Conservation (phyloP, 2,329 filamentous ascomycete genomes). For the Monosporascus sp. region DNA sequence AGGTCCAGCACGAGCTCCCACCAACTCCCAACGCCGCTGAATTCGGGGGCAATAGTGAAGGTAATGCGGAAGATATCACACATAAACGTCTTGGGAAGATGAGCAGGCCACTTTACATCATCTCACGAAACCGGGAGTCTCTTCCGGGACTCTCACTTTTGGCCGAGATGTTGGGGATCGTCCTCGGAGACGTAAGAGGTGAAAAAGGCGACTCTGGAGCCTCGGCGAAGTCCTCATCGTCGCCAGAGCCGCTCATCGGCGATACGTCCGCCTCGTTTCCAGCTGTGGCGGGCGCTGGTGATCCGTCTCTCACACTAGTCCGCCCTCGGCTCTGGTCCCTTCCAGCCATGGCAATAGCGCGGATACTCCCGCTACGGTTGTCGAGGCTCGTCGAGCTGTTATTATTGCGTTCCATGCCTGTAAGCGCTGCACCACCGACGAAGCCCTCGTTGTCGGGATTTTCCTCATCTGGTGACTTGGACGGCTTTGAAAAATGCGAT, state of each 20-base stretch:
- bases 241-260: slow-evolving; percentile 26
- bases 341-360: slow-evolving; percentile 43
- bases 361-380: slow-evolving; percentile 37
- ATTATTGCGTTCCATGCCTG: slow-evolving; percentile 33
- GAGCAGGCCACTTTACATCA: slow-evolving; percentile 32
- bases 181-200: slow-evolving; percentile 32
- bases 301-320: slow-evolving; percentile 14
- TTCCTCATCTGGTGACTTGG: slow-evolving; percentile 35
- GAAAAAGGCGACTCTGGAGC: slow-evolving; percentile 40
- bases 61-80: too few species aligned
- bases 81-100: background rate
- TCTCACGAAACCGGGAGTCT: slow-evolving; percentile 56
- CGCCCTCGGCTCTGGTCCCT: slow-evolving; percentile 18
- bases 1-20: too few species aligned
- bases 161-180: slow-evolving; percentile 29
- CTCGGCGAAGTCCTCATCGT: slow-evolving; percentile 32
- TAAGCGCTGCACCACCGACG: slow-evolving; percentile 45
- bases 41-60: too few species aligned
- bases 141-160: slow-evolving; percentile 47
- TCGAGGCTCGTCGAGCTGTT: slow-evolving; percentile 41
- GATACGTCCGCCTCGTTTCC: slow-evolving; percentile 12
- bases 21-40: too few species aligned
- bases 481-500: slow-evolving; percentile 43
- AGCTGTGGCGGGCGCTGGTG: background rate
- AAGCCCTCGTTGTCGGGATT: slow-evolving; percentile 33